These are phyloP conservation scores for Pilasporangium apinafurcum DNA, from an alignment of 352 stramenopile species.

Conservation along the genomic window DNA sequence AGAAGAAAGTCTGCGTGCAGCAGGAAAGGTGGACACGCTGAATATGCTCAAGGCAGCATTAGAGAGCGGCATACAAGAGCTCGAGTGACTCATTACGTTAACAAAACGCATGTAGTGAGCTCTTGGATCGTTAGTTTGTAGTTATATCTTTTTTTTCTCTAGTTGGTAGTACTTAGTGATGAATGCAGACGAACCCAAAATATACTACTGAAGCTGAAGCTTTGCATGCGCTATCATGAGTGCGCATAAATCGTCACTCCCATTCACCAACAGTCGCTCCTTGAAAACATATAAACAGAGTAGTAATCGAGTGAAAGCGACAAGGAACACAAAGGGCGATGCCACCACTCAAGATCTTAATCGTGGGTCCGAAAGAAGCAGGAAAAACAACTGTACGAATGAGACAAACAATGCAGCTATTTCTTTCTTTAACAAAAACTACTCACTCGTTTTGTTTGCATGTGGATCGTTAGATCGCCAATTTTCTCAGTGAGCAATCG, in stretches of 20 bases:
- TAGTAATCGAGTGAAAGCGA: no score
- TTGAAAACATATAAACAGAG: not conserved
- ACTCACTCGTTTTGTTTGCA: not conserved
- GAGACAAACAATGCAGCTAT: not conserved
- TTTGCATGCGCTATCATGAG: no score
- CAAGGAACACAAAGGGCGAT: no score
- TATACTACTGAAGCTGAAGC: no score
- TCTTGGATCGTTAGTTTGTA: no score
- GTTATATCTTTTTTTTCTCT: no score
- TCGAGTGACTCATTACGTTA: conserved; percentile 4
- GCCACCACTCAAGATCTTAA: conserved; percentile 67
- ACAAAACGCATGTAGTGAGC: no score
- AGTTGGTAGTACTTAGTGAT: no score
- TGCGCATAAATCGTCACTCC: no score
- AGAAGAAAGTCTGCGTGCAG: conserved; percentile 40
- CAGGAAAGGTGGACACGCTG: conserved; percentile 43
- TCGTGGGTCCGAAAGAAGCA: conserved; percentile 73
- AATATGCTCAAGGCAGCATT: conserved; percentile 44
- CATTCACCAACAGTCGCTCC: no score
- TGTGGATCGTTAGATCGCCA: conserved; percentile 46
- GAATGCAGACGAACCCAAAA: no score
- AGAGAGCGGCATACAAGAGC: conserved; percentile 27
- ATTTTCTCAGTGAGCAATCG: conserved; percentile 69
- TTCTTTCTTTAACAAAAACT: not conserved
- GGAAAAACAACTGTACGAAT: conserved; percentile 65